Percentiles rank a stretch among this genome's conserved stretches.
Evolutionary conservation across 768 basidiomycete genomes (phyloP).

Genomic region (Naganishia kalamii): DNA sequence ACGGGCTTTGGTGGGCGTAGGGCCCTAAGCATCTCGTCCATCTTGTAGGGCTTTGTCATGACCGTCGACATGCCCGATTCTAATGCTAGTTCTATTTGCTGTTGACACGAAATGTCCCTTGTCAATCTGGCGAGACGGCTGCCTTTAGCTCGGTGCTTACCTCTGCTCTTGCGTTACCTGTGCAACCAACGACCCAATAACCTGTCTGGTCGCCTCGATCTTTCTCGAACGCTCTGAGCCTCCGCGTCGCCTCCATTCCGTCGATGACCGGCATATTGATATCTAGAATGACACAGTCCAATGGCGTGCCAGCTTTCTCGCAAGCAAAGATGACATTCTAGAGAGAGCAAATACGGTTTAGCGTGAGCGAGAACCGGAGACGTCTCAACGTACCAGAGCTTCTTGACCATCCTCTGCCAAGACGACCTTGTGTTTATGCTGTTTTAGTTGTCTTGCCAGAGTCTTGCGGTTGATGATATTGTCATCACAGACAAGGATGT

Average conservation of each 20-base stretch:
- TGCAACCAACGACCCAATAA: constrained; percentile 22
- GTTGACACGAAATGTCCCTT: background rate
- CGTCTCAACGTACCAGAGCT: constrained; percentile 9
- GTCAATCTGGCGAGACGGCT: background rate
- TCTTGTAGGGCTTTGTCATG: constrained; percentile 22
- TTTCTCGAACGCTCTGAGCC: constrained; percentile 14
- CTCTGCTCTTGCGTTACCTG: constrained; percentile 20
- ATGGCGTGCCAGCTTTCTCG: constrained; percentile 17
- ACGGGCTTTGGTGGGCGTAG: constrained; percentile 2
- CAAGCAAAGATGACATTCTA: constrained; percentile 15
- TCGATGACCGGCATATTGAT: constrained; percentile 22
- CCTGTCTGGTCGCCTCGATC: background rate
- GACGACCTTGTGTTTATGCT: constrained; percentile 4
- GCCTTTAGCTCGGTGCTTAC: background rate
- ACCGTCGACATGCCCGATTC: constrained; percentile 21
- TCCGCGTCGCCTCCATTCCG: constrained; percentile 2
- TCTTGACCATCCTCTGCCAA: constrained; percentile 22
- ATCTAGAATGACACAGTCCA: constrained; percentile 18
- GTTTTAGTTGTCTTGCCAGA: constrained; percentile 16
- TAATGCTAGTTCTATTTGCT: constrained; percentile 18
- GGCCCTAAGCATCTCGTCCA: background rate
- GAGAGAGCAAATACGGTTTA: background rate
- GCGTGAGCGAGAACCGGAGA: background rate
- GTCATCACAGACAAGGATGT: constrained; percentile 20
- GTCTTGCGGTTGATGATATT: constrained; percentile 21